Base-by-base conservation (phyloP, 345 rosid genomes). In the Citropsis articulata region DNA sequence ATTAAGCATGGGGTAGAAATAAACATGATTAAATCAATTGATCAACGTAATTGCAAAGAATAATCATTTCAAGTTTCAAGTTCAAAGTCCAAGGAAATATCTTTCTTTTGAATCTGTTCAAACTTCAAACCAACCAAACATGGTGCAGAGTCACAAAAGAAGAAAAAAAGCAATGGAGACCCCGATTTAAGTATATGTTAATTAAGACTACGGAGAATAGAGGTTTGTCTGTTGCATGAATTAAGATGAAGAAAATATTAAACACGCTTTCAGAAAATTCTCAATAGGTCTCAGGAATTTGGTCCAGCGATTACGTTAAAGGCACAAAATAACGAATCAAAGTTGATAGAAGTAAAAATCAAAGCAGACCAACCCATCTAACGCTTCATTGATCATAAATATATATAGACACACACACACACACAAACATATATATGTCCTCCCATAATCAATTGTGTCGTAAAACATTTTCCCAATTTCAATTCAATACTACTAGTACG, bases 31-130 rank as follows among this genome's bases (percentile, higher is more conserved):
- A 19, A 13, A 7, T 25, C 30, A 7, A 13, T 2, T 57, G 28
- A 36, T 60, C 59, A 42, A 75, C 62, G 71, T 64, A 75, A 45
- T 48, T 48, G 62, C 71, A 22, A 6, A 24, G 70, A 64, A 30
- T 13, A 48, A 48, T 75, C 4, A 75, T 75, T 6, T 75, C 2
- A 62, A 40, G 14, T 42, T 30, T 57, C 31, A 72, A 31, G 48
- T 64, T 64, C 78, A 75, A 75, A 64, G 61, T 75, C 48, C 22
- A 36, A 48, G 27, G 19, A 5, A 45, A 45, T 12, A 1, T 13
- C 18, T 2, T 13, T 45, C 5, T 12, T 13, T 45, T 45, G 50
- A 45, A 45, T 45, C 18, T 45, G 16, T 45, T 13, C 50, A 45
- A 45, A 45, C 50, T 45, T 45, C 50, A 45, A 45, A 45, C 50